These are phyloP conservation scores for Myrica gale DNA, from an alignment of 306 rosid species.

Conservation along the genomic window DNA sequence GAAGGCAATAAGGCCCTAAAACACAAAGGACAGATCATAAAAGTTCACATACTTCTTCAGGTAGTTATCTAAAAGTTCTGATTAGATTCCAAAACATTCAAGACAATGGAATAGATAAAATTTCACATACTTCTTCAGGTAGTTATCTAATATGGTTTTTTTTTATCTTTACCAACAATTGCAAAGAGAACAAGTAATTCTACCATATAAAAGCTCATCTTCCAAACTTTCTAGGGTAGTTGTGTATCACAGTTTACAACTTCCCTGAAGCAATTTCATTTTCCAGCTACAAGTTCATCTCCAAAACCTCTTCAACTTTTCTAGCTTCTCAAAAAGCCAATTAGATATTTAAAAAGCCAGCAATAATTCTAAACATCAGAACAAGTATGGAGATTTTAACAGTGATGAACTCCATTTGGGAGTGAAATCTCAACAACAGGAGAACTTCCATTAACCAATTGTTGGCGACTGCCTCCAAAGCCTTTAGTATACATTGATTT, in stretches of 20 bases:
- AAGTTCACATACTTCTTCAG: background rate
- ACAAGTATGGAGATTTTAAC: background rate
- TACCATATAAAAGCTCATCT: background rate
- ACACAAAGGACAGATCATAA: background rate
- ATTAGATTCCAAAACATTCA: background rate
- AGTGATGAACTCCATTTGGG: background rate
- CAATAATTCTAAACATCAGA: background rate
- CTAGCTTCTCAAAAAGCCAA: too few relatives aligned
- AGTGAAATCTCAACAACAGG: background rate
- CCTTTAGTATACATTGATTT: conserved; percentile 36
- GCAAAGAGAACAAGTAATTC: background rate
- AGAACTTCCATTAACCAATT: background rate
- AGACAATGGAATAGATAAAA: background rate
- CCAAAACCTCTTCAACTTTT: background rate
- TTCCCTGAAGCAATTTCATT: background rate
- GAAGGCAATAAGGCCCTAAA: background rate
- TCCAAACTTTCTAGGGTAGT: background rate
- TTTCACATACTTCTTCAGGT: background rate
- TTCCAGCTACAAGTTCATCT: background rate
- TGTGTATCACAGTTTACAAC: background rate
- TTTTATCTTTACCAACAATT: background rate
- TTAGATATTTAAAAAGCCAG: too few relatives aligned
- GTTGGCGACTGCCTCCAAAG: conserved; percentile 45
- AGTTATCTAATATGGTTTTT: background rate
- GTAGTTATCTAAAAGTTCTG: background rate